These are phyloP conservation scores for Saccharomycopsis phalli DNA, from an alignment of 1,139 yeast genomes.

Conservation along the genomic window DNA sequence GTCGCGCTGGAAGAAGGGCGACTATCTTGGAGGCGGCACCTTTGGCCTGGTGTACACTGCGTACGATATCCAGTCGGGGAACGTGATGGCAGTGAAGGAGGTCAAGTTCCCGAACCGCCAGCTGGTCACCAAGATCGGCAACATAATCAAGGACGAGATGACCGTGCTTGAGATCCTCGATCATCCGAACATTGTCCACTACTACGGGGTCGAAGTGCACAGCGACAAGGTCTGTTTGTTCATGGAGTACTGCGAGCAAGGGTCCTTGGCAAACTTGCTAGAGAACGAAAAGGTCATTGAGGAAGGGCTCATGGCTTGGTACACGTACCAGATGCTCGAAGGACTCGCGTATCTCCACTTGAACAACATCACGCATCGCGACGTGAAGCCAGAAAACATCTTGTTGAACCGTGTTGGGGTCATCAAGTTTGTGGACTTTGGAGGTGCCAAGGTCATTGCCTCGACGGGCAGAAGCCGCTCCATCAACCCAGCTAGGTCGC, in stretches of 20 bases:
- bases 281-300: constrained; percentile 93
- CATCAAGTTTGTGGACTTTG: constrained; percentile 91
- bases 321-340: constrained; percentile 87
- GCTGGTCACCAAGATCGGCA: constrained; percentile 75
- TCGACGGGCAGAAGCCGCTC: constrained; percentile 43
- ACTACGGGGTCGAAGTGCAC: constrained; percentile 95
- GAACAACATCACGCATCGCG: constrained; percentile 94
- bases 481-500: constrained; percentile 15
- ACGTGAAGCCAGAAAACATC: constrained; percentile 92
- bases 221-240: constrained; percentile 91
- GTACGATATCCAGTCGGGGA: constrained; percentile 88
- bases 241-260: constrained; percentile 98
- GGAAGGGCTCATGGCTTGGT: constrained; percentile 85
- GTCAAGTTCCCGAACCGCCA: constrained; percentile 86
- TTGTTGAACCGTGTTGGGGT: constrained; percentile 87
- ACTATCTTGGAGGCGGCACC: constrained; percentile 89
- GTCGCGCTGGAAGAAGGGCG: constrained; percentile 95
- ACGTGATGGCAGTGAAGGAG: constrained; percentile 94
- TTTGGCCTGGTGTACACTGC: constrained; percentile 94
- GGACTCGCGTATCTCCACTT: constrained; percentile 93
- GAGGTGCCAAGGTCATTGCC: constrained; percentile 94
- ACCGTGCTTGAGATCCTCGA: constrained; percentile 88
- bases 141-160: constrained; percentile 92
- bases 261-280: constrained; percentile 75
- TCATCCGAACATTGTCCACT: constrained; percentile 94